Conservation (phyloP, 2,329 filamentous ascomycete species). For the Fusarium sp. region DNA sequence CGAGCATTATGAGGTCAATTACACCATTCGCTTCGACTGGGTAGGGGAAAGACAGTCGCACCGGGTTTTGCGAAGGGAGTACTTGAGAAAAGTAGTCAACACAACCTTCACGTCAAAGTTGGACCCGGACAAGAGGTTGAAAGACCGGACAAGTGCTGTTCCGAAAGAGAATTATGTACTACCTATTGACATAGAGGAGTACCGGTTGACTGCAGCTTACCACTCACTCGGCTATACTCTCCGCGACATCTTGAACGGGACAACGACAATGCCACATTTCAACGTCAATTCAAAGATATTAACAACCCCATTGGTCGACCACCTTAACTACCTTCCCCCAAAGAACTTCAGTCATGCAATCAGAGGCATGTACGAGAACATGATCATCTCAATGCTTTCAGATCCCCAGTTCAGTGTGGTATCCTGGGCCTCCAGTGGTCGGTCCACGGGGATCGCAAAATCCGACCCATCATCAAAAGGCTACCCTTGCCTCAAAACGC, state of each 20-base stretch:
- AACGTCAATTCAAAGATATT: not conserved
- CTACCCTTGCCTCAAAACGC: not conserved
- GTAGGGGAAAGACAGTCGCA: not conserved
- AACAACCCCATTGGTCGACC: constrained; percentile 13
- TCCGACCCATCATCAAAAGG: not conserved
- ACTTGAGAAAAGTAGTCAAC: not conserved
- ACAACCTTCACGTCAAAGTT: not conserved
- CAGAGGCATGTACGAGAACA: not conserved
- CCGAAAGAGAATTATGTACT: constrained; percentile 4
- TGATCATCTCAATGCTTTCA: not conserved
- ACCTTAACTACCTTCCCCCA: not conserved
- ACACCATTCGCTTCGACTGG: constrained; percentile 1
- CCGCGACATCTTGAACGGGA: not conserved
- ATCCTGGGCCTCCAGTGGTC: not conserved
- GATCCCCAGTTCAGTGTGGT: not conserved
- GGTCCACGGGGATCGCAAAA: fast-evolving
- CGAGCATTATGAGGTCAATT: constrained; percentile 15
- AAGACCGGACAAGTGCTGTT: constrained; percentile 6
- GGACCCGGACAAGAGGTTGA: constrained; percentile 1
- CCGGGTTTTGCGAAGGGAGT: fast-evolving
- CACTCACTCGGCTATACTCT: not conserved
- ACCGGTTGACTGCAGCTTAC: not conserved
- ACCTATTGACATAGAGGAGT: fast-evolving
- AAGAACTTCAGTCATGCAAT: not conserved
- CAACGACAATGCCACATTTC: fast-evolving